Evolutionary conservation across 2,329 filamentous ascomycete species (phyloP).

Genomic region (Penicillium crustosum): DNA sequence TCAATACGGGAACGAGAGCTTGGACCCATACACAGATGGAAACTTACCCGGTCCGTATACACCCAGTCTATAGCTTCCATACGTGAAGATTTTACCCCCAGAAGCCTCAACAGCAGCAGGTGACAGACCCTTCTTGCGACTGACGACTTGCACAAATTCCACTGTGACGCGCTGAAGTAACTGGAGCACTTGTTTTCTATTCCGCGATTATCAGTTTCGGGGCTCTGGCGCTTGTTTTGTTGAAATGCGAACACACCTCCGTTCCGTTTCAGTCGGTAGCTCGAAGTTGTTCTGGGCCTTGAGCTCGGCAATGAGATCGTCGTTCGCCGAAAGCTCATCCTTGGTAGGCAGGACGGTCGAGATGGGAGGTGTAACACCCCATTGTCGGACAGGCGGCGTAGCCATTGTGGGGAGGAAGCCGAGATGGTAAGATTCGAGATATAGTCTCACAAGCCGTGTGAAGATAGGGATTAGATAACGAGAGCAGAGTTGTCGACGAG

Average conservation of each 20-base stretch:
- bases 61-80: slow-evolving; percentile 90
- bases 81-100: slow-evolving; percentile 91
- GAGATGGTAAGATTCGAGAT: background rate
- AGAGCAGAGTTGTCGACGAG: background rate
- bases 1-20: background rate
- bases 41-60: slow-evolving; percentile 76
- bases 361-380: slow-evolving; percentile 82
- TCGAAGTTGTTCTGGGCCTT: slow-evolving; percentile 92
- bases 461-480: slow-evolving; percentile 22
- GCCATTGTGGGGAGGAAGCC: slow-evolving; percentile 33
- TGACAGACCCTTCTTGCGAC: slow-evolving; percentile 69
- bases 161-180: slow-evolving; percentile 77
- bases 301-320: slow-evolving; percentile 77
- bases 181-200: slow-evolving; percentile 68
- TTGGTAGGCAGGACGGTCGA: slow-evolving; percentile 74
- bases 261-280: slow-evolving; percentile 74
- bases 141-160: slow-evolving; percentile 83
- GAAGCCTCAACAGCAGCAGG: slow-evolving; percentile 77
- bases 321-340: slow-evolving; percentile 72
- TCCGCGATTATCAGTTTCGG: slow-evolving; percentile 4
- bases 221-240: background rate
- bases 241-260: slow-evolving; percentile 58
- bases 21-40: background rate
- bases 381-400: slow-evolving; percentile 46
- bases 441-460: background rate